A percentile compares a stretch with the other conserved stretches of the same genome.
phyloP scores from a whole-genome alignment of 495 filamentous ascomycete species.

The Aspergillus avenaceus region DNA sequence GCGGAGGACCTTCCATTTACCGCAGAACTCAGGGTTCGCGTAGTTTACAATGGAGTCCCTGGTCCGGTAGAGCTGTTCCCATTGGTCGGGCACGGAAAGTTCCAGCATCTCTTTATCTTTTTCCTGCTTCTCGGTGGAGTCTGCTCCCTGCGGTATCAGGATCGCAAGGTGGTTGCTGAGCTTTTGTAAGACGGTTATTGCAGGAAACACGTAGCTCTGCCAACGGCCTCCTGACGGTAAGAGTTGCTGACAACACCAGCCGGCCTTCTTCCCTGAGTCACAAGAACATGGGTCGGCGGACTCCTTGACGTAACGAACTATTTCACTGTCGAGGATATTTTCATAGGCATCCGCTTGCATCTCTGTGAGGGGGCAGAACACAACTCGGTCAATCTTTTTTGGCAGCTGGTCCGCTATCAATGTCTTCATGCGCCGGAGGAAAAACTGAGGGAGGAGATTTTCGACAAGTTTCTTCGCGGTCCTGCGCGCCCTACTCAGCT shows the following conservation, averaged over 20 bases:
- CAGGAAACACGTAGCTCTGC: conserved; percentile 82
- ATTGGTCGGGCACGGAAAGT: conserved; percentile 68
- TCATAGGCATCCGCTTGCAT: conserved; percentile 84
- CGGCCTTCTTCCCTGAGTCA: conserved; percentile 62
- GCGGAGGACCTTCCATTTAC: conserved; percentile 91
- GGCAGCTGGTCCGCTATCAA: conserved; percentile 93
- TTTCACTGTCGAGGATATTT: conserved; percentile 67
- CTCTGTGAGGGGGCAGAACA: conserved; percentile 88
- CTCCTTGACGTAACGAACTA: conserved; percentile 63
- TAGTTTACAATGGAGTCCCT: conserved; percentile 78
- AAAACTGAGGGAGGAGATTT: conserved; percentile 87
- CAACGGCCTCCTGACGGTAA: conserved; percentile 61
- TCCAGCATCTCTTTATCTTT: conserved; percentile 77
- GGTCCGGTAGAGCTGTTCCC: conserved; percentile 69
- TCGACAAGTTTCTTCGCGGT: conserved; percentile 83
- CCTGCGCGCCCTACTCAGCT: conserved; percentile 75
- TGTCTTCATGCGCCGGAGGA: conserved; percentile 88
- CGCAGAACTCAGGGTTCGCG: conserved; percentile 88
- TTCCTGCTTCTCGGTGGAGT: conserved; percentile 70
- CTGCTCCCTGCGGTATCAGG: conserved; percentile 68
- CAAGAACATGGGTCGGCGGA: conserved; percentile 69
- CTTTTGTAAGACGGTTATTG: conserved; percentile 76
- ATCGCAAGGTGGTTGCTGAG: conserved; percentile 89
- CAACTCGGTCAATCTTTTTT: conserved; percentile 89
- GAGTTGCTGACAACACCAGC: conserved; percentile 72